Base-by-base conservation (phyloP, 768 basidiomycete genomes). In the Boletus barrowsii region DNA sequence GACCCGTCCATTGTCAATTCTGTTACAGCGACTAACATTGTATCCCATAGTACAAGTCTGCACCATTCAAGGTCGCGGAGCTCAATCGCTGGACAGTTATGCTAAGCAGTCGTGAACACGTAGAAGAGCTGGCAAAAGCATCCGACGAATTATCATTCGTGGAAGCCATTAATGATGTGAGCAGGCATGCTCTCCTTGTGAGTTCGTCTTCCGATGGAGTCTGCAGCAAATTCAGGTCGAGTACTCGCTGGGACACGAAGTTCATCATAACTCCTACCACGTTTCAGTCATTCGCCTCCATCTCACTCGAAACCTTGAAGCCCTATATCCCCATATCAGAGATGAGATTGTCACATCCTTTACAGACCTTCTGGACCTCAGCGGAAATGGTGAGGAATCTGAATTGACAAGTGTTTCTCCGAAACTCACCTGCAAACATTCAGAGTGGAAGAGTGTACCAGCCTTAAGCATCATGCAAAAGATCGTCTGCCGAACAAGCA, bases 321-420 rank as follows among this genome's bases (percentile, higher is more conserved):
- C 46, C 3, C 56, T 75, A 3, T 76, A 75, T 53, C 68, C 73
- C 1, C 71, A 73, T 17, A 61, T 84, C 14, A 70, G 68, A 10
- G 74, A 79, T 20, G 83, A 85, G 54, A 65, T 82, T 22, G 39
- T 60, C 1, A 49, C 63, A 0, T 69, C 81, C 0, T 76, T 82
- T 48, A 58, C 65, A 3, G 77, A 77, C 1, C 58, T 68, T 32
- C 67, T 83, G n/a, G 49, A 54, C 45, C 49, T 64, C 14, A 53
- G 22, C 42, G 41, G n/a, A 7, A 15, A n/a, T 13, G 37, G 37
- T 39, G 17, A 11, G 33, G 13, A 11, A 33, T 33, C 33, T 14
- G 13, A 33, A 33, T 13, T 13, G 11, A 33, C 33, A 14, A 13
- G 17, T 39, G 37, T 9, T 39, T 39, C 3, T n/a, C 37, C 4